Evolutionary conservation across 352 stramenopile genomes (phyloP).

Genomic region (Phytophthora melonis): DNA sequence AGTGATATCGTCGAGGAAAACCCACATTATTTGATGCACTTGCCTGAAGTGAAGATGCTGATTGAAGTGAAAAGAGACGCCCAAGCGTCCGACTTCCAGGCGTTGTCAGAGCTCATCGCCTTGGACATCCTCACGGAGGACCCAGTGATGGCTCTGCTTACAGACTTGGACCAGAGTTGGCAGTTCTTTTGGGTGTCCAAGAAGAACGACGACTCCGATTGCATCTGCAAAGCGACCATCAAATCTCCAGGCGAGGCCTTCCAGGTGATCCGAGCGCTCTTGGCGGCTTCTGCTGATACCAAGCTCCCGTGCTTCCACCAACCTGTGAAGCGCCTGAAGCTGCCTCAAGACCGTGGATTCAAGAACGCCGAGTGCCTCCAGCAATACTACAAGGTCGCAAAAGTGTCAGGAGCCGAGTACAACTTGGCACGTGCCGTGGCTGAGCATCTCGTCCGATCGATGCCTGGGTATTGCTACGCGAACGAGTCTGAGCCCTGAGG

Average conservation of each 20-base stretch:
- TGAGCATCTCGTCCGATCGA: too few species aligned
- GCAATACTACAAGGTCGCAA: neutral
- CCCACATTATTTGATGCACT: conserved; percentile 19
- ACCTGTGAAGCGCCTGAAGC: neutral
- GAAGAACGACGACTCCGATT: too few species aligned
- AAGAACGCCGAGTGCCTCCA: neutral
- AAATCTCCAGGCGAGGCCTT: neutral
- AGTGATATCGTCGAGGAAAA: conserved; percentile 35
- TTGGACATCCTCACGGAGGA: neutral
- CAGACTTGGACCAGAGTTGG: neutral
- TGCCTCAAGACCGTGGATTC: neutral
- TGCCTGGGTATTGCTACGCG: too few species aligned
- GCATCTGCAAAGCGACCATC: neutral
- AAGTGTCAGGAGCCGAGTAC: neutral
- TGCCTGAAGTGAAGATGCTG: conserved; percentile 55
- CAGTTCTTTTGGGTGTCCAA: neutral
- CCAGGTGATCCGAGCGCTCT: neutral
- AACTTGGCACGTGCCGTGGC: neutral
- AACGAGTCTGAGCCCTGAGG: too few species aligned
- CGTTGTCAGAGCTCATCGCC: neutral
- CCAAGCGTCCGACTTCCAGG: conserved; percentile 12
- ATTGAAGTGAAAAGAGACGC: conserved; percentile 58
- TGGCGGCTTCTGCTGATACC: neutral
- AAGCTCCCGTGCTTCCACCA: neutral
- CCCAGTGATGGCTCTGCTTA: neutral